Evolutionary conservation across 148 eudicot species (phyloP).

Genomic region (Camellia japonica): DNA sequence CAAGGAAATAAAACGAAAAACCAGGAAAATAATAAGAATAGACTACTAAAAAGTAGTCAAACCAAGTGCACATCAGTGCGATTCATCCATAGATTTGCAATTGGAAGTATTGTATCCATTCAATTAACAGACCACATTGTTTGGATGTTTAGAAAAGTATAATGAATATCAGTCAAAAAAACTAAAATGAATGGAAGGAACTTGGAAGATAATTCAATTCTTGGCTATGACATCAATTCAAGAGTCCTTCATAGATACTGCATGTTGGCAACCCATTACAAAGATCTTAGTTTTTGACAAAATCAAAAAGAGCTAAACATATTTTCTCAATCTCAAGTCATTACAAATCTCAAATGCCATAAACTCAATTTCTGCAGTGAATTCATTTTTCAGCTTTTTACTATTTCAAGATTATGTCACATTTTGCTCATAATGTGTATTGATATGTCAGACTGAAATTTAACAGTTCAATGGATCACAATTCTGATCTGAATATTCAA

Average conservation of each 20-base stretch:
- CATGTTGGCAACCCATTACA: not conserved
- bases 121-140: not conserved
- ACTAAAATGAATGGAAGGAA: not conserved
- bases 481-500: not conserved
- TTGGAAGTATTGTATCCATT: not conserved
- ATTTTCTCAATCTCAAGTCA: not conserved
- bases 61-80: not conserved
- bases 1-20: not conserved
- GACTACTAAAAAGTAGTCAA: not conserved
- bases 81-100: not conserved
- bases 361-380: not conserved
- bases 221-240: slow-evolving; percentile 5
- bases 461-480: not conserved
- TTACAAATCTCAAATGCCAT: not conserved
- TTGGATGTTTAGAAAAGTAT: not conserved
- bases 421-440: not conserved
- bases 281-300: not conserved
- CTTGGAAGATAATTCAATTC: not conserved
- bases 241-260: not conserved
- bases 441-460: slow-evolving; percentile 1
- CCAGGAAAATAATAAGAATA: not conserved
- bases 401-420: not conserved
- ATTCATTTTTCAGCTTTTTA: not conserved
- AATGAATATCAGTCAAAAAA: not conserved
- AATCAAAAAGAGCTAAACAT: not conserved